These are phyloP conservation scores for Aspergillus heteromorphus DNA, from an alignment of 495 filamentous ascomycete species.

Conservation along the genomic window DNA sequence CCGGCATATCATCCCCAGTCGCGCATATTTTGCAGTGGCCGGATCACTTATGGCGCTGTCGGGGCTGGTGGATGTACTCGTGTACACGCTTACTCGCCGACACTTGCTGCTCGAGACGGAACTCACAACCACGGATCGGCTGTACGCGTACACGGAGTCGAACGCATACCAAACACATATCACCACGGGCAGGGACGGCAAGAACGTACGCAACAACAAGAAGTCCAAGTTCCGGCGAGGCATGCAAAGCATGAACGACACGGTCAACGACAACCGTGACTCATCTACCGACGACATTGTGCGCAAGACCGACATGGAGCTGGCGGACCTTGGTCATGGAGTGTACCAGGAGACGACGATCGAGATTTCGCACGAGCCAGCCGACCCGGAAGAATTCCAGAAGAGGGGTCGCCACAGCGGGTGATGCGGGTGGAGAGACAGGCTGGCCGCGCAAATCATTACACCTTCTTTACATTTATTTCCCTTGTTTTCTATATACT, in stretches of 20 bases:
- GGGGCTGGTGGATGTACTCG: conserved; percentile 63
- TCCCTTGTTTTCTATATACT: background rate
- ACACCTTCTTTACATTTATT: background rate
- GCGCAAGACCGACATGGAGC: conserved; percentile 29
- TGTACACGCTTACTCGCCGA: conserved; percentile 54
- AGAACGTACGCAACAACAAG: conserved; percentile 15
- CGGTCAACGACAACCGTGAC: conserved; percentile 22
- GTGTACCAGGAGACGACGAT: conserved; percentile 41
- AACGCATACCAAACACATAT: conserved; percentile 27
- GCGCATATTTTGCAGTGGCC: conserved; percentile 57
- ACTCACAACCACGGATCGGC: conserved; percentile 25
- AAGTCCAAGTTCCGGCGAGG: conserved; percentile 23
- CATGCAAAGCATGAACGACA: conserved; percentile 18
- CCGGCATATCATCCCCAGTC: conserved; percentile 45
- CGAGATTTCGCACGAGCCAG: conserved; percentile 36
- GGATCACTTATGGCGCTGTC: conserved; percentile 65
- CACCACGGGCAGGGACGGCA: conserved; percentile 17
- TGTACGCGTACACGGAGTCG: conserved; percentile 19
- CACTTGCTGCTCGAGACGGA: conserved; percentile 37
- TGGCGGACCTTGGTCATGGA: conserved; percentile 23
- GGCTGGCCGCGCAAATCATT: background rate
- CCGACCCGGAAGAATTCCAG: conserved; percentile 15
- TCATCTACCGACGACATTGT: conserved; percentile 37
- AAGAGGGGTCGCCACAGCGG: conserved; percentile 5
- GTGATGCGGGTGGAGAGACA: background rate